These are phyloP conservation scores for Globisporangium emineosum DNA, from an alignment of 352 stramenopile genomes.

Conservation along the genomic window DNA sequence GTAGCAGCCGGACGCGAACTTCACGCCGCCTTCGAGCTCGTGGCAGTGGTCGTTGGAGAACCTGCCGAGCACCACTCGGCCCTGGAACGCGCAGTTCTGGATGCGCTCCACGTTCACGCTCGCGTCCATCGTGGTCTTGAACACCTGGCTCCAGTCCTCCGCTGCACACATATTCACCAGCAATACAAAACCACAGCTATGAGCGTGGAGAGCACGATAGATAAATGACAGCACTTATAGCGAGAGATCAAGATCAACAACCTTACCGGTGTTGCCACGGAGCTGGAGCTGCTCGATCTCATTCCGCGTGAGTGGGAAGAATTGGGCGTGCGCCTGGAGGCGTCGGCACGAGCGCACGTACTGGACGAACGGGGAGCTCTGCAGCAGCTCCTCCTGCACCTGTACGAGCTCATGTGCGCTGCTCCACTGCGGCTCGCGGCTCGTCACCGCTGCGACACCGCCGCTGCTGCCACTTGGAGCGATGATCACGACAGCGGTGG, in stretches of 20 bases:
- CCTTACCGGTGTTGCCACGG: conserved; percentile 64
- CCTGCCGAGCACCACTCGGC: conserved; percentile 51
- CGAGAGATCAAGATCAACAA: background rate
- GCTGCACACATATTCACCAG: conserved; percentile 23
- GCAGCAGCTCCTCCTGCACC: conserved; percentile 1
- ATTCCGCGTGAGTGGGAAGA: conserved; percentile 36
- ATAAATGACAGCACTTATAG: conserved; percentile 1
- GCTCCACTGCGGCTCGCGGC: conserved; percentile 5
- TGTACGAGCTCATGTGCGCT: background rate
- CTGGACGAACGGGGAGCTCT: conserved; percentile 6
- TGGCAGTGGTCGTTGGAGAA: conserved; percentile 35
- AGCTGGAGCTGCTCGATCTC: conserved; percentile 54
- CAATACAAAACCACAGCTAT: background rate
- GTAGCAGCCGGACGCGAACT: conserved; percentile 62
- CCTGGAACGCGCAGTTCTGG: conserved; percentile 69
- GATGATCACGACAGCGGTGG: background rate
- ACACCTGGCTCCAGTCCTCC: conserved; percentile 55
- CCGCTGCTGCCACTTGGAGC: background rate
- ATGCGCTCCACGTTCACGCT: conserved; percentile 36
- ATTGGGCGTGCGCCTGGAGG: conserved; percentile 6
- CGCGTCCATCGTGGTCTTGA: conserved; percentile 31
- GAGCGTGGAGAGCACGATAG: background rate
- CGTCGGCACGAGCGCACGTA: conserved; percentile 6
- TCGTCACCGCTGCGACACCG: background rate
- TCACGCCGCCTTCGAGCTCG: conserved; percentile 46